Percentiles rank a stretch among this genome's conserved stretches.
phyloP scores from a whole-genome alignment of 1,284 basidiomycete species.

The Ganoderma meredithae region DNA sequence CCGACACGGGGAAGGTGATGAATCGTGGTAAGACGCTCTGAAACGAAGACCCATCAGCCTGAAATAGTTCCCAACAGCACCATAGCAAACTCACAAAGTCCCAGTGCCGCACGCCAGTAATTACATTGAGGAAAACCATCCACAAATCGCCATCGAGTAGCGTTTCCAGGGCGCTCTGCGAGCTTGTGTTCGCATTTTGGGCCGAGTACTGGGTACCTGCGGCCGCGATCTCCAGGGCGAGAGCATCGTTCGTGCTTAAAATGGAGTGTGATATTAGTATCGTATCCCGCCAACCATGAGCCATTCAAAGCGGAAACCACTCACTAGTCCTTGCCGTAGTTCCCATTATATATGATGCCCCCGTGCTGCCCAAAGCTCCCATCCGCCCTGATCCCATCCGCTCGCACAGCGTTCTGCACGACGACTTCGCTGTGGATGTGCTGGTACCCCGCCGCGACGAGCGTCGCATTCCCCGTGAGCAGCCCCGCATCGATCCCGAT shows the following conservation, averaged over 20 bases:
- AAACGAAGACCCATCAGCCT: background rate
- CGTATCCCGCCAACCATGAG: background rate
- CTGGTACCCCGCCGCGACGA: constrained; percentile 56
- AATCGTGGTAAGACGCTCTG: constrained; percentile 69
- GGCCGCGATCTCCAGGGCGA: constrained; percentile 58
- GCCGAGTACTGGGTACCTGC: constrained; percentile 60
- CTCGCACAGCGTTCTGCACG: constrained; percentile 50
- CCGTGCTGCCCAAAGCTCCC: constrained; percentile 70
- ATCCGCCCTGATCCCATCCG: constrained; percentile 69
- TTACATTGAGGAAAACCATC: constrained; percentile 71
- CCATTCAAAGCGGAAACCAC: constrained; percentile 30
- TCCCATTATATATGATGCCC: constrained; percentile 69
- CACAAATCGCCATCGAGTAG: constrained; percentile 62
- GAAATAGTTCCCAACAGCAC: background rate
- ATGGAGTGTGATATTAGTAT: background rate
- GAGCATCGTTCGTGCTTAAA: constrained; percentile 56
- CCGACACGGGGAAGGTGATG: constrained; percentile 66
- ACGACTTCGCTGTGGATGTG: constrained; percentile 58
- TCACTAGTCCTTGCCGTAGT: constrained; percentile 71
- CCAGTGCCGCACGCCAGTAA: constrained; percentile 67
- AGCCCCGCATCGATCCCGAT: constrained; percentile 63
- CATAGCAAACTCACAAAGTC: constrained; percentile 60
- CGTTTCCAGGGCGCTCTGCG: constrained; percentile 54
- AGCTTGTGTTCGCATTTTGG: constrained; percentile 41
- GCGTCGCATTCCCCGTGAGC: constrained; percentile 50